Base-by-base conservation (phyloP, 140 eudicot species). In the Flaveria floridana region DNA sequence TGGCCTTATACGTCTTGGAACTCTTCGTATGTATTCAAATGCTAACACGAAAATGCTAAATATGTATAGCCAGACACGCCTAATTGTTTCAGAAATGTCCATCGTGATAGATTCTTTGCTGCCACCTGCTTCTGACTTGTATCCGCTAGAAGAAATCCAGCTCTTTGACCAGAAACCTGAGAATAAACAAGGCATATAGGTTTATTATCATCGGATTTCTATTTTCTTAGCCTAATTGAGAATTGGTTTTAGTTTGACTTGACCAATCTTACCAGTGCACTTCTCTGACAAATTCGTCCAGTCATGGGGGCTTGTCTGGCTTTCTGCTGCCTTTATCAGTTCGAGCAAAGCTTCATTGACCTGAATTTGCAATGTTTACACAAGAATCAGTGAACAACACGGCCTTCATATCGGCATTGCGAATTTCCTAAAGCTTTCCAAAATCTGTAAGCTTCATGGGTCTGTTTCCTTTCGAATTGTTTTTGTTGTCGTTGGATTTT, bases 281-380 rank as follows among this genome's bases (percentile, higher is more conserved):
- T 82, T 85, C 62, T 51, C 77, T 2, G 94, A 79, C 74, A 90
- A 79, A 79, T 90, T 94, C 20, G 97, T 90, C 99, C 99, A 94
- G 11, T 94, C 97, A 64, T 71, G 86, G 55, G 91, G 91, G 69
- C 82, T 86, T 79, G 83, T 81, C 74, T 74, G 81, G 64, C 50
- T 68, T 75, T 86, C 86, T 78, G 99, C 83, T 78, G 96, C 97
- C 72, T 70, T 86, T 68, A 90, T 94, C 87, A 94, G 81, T 51
- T 90, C 96, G 57, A 78, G 82, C 63, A 94, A 95, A 82, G 92
- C 94, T 83, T 84, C 83, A 81, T 94, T 94, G 66, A 94, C 99
- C 99, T 94, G 86, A 76, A 65, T 65, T 79, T 58, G 55, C 53
- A 55, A 56, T 30, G 13, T 42, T 25, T 80, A 5, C 68, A 13